Evolutionary conservation across 139 green algal genomes (phyloP).

Genomic region (Medakamo hakoo): DNA sequence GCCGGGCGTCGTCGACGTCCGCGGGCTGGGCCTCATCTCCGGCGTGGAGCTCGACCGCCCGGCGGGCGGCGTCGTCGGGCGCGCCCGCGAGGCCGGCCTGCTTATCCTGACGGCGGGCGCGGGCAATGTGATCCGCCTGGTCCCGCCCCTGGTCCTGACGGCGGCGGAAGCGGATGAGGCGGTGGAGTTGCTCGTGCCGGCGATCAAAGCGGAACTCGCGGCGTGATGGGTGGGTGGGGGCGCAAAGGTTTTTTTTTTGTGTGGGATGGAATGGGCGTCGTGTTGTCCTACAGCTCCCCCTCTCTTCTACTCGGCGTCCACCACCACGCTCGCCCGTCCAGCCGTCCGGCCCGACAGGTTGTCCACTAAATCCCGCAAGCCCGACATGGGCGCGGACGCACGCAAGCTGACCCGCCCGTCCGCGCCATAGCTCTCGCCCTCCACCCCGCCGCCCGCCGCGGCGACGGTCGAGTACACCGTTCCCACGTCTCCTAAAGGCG

Average conservation of each 20-base stretch:
- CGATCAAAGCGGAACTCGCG: background rate
- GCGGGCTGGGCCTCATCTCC: conserved; percentile 74
- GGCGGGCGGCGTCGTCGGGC: conserved; percentile 19
- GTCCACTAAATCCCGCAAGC: background rate
- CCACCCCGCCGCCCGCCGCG: background rate
- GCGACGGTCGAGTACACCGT: background rate
- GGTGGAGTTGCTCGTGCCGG: background rate
- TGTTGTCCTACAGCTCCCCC: background rate
- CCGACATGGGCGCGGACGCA: background rate
- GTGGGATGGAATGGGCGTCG: background rate
- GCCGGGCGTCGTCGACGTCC: conserved; percentile 53
- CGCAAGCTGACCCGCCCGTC: background rate
- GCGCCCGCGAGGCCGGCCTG: conserved; percentile 55
- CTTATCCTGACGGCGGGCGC: conserved; percentile 85
- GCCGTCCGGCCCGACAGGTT: background rate
- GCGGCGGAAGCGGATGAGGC: conserved; percentile 38
- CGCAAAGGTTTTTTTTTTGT: background rate
- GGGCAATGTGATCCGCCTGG: conserved; percentile 85
- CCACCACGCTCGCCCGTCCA: background rate
- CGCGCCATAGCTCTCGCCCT: background rate
- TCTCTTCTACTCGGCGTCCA: background rate
- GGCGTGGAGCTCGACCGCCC: conserved; percentile 80
- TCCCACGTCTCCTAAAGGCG: background rate
- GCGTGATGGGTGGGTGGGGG: background rate
- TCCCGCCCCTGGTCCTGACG: conserved; percentile 80